Conservation (phyloP, 2,329 filamentous ascomycete genomes). For the Alternaria sp. region DNA sequence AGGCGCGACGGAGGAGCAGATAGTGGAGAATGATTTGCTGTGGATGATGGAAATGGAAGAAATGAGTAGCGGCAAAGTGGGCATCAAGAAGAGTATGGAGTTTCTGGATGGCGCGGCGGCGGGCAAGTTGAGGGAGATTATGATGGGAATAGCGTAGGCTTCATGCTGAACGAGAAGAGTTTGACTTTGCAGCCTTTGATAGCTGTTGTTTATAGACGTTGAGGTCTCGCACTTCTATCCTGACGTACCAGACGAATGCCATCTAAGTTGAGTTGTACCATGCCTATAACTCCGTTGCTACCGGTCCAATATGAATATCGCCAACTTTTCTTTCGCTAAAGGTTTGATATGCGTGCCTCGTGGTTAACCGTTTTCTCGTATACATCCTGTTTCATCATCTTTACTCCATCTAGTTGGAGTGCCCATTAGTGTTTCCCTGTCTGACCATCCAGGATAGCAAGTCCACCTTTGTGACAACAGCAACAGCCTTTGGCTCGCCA, state of each 20-base stretch:
- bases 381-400: not conserved
- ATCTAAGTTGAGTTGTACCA: not conserved
- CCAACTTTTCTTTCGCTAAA: not conserved
- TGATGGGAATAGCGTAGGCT: slow-evolving; percentile 7
- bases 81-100: slow-evolving; percentile 34
- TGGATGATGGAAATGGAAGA: slow-evolving; percentile 40
- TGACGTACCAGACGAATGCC: not conserved
- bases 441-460: slow-evolving; percentile 85
- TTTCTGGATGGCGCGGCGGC: slow-evolving; percentile 41
- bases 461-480: slow-evolving; percentile 96
- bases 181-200: not conserved
- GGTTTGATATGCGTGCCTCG: not conserved
- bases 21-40: slow-evolving; percentile 42
- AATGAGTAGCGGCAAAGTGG: slow-evolving; percentile 11
- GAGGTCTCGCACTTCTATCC: slow-evolving; percentile 2
- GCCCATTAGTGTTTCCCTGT: slow-evolving; percentile 22
- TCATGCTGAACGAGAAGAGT: not conserved
- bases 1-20: slow-evolving; percentile 10
- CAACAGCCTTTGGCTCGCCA: slow-evolving; percentile 75
- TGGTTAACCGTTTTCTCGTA: not conserved
- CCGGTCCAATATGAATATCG: not conserved
- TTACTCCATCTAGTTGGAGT: not conserved
- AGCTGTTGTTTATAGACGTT: slow-evolving; percentile 6
- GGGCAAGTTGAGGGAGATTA: slow-evolving; percentile 22
- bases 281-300: not conserved